Conservation (phyloP, 2,329 filamentous ascomycete genomes). For the Fusarium stilboides region DNA sequence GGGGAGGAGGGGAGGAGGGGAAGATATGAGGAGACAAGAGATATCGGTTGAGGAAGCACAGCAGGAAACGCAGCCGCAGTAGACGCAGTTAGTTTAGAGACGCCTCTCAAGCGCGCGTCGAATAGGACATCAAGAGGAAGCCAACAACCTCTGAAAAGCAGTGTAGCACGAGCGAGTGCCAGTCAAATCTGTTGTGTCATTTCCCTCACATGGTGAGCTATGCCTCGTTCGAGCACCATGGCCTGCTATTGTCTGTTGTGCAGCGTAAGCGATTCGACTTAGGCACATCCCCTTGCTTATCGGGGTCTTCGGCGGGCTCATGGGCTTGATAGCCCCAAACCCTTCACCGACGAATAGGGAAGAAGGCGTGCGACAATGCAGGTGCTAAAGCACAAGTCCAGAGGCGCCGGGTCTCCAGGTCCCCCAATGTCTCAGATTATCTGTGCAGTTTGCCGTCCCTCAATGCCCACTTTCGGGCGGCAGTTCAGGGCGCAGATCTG, state of each 20-base stretch:
- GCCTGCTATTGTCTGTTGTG: conserved; percentile 20
- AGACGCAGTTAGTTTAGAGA: conserved; percentile 16
- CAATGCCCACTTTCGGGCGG: conserved; percentile 1
- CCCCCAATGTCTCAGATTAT: conserved; percentile 31
- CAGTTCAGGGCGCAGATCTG: conserved; percentile 1
- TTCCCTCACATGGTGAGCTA: conserved; percentile 9
- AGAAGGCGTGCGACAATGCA: conserved; percentile 30
- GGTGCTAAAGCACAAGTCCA: conserved; percentile 34
- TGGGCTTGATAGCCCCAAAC: conserved; percentile 20
- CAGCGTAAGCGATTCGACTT: conserved; percentile 26
- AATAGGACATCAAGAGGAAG: conserved; percentile 17
- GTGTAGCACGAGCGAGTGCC: conserved; percentile 11
- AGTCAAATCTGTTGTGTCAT: conserved; percentile 16
- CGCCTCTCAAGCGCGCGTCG: conserved; percentile 7
- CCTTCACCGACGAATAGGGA: conserved; percentile 36
- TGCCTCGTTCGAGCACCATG: conserved; percentile 1
- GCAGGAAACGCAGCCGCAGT: conserved; percentile 7
- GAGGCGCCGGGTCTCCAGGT: conserved; percentile 4
- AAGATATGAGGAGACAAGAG: conserved; percentile 28
- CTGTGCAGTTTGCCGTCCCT: conserved; percentile 10
- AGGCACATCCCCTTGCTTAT: conserved; percentile 33
- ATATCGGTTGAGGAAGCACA: conserved; percentile 17
- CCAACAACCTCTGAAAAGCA: background rate
- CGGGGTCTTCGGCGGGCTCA: conserved; percentile 22
- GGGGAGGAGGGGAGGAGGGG: background rate